Evolutionary conservation across 768 basidiomycete genomes (phyloP), one percentile per base, ranked within the genome.

Genomic region (Naganishia friedmannii): DNA sequence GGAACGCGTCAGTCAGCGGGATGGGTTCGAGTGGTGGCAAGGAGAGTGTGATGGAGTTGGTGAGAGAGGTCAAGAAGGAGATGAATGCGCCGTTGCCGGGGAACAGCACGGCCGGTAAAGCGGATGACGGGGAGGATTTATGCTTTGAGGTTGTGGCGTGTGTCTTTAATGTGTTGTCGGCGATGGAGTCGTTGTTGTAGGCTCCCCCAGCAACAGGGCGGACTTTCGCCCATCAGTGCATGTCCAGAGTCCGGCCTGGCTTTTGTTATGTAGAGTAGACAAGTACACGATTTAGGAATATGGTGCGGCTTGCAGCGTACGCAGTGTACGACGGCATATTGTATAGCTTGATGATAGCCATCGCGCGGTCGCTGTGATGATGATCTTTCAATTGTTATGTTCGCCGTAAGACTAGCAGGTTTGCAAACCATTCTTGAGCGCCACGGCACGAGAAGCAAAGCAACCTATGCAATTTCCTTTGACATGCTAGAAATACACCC

Each of bases 101-200:
- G 60, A 63, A 63, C 39, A 63, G 60, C 46, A 73, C 75, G 17
- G 56, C 73, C 0, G 66, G 79, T 31, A 79, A 77, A 15, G 71
- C 67, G 39, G 82, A 81, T 45, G 78, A 77, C 34, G 74, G 78
- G 71, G 79, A 81, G 68, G 95, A 98, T 80, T 81, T 89, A 54
- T 88, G 88, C 55, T 91, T 96, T 74, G 96, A 99, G 84, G 85
- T 97, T 65, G 84, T 98, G 12, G 91, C 92, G 6, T 93, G 92
- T 0, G 93, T 97, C 42, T 81, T 98, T 71, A 93, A 96, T 83
- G 93, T 97, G 54, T 86, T 96, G 73, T 89, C 90, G 65, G 90
- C 93, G 80, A 86, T 97, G 82, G 93, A 97, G 42, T 63, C 60
- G 21, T 17, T 63, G 60, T 34, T 63, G 39, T 63, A 63, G 32